phyloP scores from a whole-genome alignment of 2,329 filamentous ascomycete species.

The Diaporthe nobilis region DNA sequence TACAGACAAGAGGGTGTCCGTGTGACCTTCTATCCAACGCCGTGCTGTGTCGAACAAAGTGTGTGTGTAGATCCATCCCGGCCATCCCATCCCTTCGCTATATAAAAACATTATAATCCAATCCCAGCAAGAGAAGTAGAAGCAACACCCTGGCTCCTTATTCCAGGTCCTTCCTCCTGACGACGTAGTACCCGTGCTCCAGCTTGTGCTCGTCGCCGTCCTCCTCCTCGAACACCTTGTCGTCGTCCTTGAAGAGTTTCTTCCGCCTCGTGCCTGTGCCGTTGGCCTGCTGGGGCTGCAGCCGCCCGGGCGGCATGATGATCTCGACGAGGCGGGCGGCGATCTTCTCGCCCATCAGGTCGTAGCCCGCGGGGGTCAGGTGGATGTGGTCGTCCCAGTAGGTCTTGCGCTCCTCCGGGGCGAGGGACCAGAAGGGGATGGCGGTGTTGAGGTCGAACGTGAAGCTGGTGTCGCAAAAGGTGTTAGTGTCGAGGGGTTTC shows the following conservation, averaged over 20 bases:
- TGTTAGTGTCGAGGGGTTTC: neutral
- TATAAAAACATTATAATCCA: neutral
- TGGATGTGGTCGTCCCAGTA: slow-evolving; percentile 76
- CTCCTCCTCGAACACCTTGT: slow-evolving; percentile 65
- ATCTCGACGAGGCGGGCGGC: slow-evolving; percentile 67
- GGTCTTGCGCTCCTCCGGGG: slow-evolving; percentile 58
- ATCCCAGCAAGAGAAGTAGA: neutral
- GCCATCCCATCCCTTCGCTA: neutral
- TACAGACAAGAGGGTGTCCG: neutral
- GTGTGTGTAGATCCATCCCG: neutral
- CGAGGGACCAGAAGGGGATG: slow-evolving; percentile 68
- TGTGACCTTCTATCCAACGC: slow-evolving; percentile 32
- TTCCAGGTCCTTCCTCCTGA: slow-evolving; percentile 66
- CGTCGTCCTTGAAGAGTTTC: slow-evolving; percentile 54
- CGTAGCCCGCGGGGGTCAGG: slow-evolving; percentile 70
- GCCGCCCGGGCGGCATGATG: slow-evolving; percentile 50
- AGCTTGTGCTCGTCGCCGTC: slow-evolving; percentile 60
- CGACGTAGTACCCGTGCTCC: slow-evolving; percentile 68
- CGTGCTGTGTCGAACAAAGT: slow-evolving; percentile 19
- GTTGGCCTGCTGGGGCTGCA: slow-evolving; percentile 53
- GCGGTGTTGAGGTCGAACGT: slow-evolving; percentile 68
- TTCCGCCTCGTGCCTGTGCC: slow-evolving; percentile 44
- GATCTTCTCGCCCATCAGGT: slow-evolving; percentile 72
- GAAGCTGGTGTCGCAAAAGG: slow-evolving; percentile 57
- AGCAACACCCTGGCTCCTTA: slow-evolving; percentile 45